A percentile compares a stretch with the other conserved stretches of the same genome.
Conservation (phyloP, 345 rosid species). For the Camelina neglecta region DNA sequence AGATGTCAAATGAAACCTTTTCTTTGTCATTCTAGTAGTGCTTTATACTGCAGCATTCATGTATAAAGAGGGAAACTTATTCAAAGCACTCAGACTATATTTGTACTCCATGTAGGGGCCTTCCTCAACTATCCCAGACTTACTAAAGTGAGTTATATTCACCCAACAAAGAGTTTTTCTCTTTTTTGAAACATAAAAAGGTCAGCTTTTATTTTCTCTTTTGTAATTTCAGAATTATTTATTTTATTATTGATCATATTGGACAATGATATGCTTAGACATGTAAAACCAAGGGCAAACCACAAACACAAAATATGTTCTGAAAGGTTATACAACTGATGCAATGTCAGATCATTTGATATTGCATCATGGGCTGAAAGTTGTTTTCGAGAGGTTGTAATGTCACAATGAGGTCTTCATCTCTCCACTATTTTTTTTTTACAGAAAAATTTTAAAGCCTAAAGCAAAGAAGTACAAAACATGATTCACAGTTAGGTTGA, state of each 20-base stretch:
- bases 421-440: neutral
- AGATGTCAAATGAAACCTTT: neutral
- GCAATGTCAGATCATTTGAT: conserved; percentile 35
- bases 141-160: conserved; percentile 8
- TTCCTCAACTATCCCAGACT: conserved; percentile 13
- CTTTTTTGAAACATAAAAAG: neutral
- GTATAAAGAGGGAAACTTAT: conserved; percentile 34
- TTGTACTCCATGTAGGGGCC: conserved; percentile 33
- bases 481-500: conserved; percentile 6
- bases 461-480: conserved; percentile 19
- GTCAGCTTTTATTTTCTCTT: conserved; percentile 10
- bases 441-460: conserved; percentile 1
- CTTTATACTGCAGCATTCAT: conserved; percentile 6
- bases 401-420: conserved; percentile 31
- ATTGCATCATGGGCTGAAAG: conserved; percentile 27
- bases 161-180: neutral
- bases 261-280: neutral
- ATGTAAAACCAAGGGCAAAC: neutral
- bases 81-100: conserved; percentile 31
- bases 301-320: conserved; percentile 12
- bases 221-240: neutral
- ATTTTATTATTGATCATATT: neutral
- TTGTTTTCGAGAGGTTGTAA: conserved; percentile 26
- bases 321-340: conserved; percentile 22
- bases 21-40: neutral